phyloP scores from a whole-genome alignment of 1,139 yeast genomes.

The Lodderomyces orthopsilosis region DNA sequence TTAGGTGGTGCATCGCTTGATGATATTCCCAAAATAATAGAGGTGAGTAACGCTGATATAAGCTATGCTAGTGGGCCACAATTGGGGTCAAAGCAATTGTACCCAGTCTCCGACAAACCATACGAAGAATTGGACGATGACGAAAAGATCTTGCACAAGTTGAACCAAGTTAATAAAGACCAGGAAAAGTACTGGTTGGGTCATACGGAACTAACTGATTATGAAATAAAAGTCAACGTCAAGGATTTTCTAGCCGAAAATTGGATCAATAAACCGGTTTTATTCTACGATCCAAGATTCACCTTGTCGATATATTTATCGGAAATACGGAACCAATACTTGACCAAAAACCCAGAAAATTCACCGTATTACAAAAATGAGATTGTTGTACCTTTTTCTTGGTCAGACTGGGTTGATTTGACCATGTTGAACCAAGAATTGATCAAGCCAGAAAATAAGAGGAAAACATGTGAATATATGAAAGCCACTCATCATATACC shows the following conservation, averaged over 20 bases:
- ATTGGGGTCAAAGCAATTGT: slow-evolving; percentile 8
- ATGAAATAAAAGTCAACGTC: slow-evolving; percentile 21
- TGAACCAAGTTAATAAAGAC: slow-evolving; percentile 15
- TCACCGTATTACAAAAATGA: not conserved
- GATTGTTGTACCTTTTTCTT: slow-evolving; percentile 30
- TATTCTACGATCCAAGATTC: slow-evolving; percentile 43
- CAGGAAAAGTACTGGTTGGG: slow-evolving; percentile 27
- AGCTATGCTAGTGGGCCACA: not conserved
- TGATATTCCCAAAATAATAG: slow-evolving; percentile 4
- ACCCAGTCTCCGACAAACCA: slow-evolving; percentile 17
- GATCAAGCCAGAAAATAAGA: slow-evolving; percentile 17
- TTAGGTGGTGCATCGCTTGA: slow-evolving; percentile 6
- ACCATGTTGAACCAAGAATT: slow-evolving; percentile 39
- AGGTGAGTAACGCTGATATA: slow-evolving; percentile 1
- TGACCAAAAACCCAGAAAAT: slow-evolving; percentile 12
- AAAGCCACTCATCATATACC: slow-evolving; percentile 22
- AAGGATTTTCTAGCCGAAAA: slow-evolving; percentile 19
- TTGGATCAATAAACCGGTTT: slow-evolving; percentile 17
- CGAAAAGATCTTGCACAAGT: slow-evolving; percentile 18
- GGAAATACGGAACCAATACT: slow-evolving; percentile 19
- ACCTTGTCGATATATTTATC: slow-evolving; percentile 43
- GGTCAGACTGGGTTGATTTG: slow-evolving; percentile 28
- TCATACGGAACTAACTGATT: slow-evolving; percentile 27
- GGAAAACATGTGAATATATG: slow-evolving; percentile 24
- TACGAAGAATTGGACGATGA: slow-evolving; percentile 17